Percentiles rank a stretch among this genome's conserved stretches.
phyloP scores from a whole-genome alignment of 495 filamentous ascomycete species.

The Penicillium alfredii region DNA sequence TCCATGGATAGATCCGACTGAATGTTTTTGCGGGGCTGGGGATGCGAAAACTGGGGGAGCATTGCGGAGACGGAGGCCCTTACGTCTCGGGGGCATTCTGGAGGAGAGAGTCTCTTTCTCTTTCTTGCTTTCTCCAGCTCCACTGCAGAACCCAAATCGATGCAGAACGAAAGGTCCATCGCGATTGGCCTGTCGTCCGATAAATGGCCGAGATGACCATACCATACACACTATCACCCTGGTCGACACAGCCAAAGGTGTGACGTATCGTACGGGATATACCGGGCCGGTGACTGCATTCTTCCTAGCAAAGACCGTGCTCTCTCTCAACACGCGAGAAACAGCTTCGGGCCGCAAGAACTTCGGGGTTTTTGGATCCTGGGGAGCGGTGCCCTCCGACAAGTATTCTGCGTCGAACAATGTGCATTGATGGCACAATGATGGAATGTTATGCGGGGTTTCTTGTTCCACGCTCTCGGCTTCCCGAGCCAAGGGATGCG shows the following conservation, averaged over 20 bases:
- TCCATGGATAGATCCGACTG: constrained; percentile 1
- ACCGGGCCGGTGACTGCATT: constrained; percentile 15
- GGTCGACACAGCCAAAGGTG: too few species aligned
- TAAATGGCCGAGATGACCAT: constrained; percentile 24
- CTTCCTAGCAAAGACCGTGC: constrained; percentile 8
- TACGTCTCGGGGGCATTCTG: constrained; percentile 5
- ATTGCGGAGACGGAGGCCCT: too few species aligned
- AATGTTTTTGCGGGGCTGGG: constrained; percentile 20
- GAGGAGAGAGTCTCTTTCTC: constrained; percentile 3
- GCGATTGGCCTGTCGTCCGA: constrained; percentile 14
- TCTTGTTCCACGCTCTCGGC: background rate
- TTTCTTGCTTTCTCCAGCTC: too few species aligned
- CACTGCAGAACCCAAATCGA: too few species aligned
- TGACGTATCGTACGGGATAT: too few species aligned
- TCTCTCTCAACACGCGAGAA: constrained; percentile 8
- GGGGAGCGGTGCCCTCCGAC: too few species aligned
- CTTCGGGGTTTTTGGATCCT: constrained; percentile 5
- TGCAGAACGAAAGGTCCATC: background rate
- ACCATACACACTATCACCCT: too few species aligned
- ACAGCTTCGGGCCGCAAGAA: constrained; percentile 5
- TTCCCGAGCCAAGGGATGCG: constrained; percentile 3
- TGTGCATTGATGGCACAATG: too few species aligned
- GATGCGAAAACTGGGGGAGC: background rate
- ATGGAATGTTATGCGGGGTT: too few species aligned
- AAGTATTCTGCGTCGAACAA: too few species aligned